Evolutionary conservation across 768 basidiomycete genomes (phyloP), one percentile per base, ranked within the genome.

Genomic region (Hericium alpestre): DNA sequence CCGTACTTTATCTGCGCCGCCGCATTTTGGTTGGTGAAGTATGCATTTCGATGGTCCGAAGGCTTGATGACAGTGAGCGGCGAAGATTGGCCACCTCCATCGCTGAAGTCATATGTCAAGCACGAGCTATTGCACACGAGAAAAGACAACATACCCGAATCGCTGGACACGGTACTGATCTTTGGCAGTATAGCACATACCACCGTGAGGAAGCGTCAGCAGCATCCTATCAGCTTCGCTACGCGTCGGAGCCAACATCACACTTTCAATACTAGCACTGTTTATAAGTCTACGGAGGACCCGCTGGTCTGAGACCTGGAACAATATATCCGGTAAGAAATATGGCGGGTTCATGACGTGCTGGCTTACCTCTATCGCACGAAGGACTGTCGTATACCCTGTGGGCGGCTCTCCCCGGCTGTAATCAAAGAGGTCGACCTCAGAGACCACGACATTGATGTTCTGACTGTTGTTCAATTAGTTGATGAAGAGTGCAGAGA

Each of bases 211-310:
- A 11, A 61, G 58, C 48, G 70, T 60, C 41, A 87, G 71, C 23
- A 78, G 69, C 43, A 46, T 46, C 1, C 72, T 60, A 58, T 93
- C 82, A 1, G 81, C 93, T 39, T 84, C 79, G 0, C 65, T 66
- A 71, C 92, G 90, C 9, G 72, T 80, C 2, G 63, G 65, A 0
- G 87, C 82, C 20, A 98, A 76, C 9, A 92, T 69, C 2, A 76
- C 79, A 15, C 77, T 74, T 69, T 99, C 96, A 52, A 96, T 89
- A 48, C 68, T 72, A 20, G 73, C 71, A 53, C 77, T 74, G 67
- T 93, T 92, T 70, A 98, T 86, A 48, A 99, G 68, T 38, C 93
- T 76, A 53, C 93, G 89, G 27, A 83, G 73, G 2, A 94, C 87
- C 58, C 82, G 83, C 38, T 79, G 78, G 61, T 95, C 76, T 13